Percentiles rank a stretch among this genome's conserved stretches.
Conservation (phyloP, 225 moss, liverwort and hornwort species). For the Rhytidiadelphus loreus region DNA sequence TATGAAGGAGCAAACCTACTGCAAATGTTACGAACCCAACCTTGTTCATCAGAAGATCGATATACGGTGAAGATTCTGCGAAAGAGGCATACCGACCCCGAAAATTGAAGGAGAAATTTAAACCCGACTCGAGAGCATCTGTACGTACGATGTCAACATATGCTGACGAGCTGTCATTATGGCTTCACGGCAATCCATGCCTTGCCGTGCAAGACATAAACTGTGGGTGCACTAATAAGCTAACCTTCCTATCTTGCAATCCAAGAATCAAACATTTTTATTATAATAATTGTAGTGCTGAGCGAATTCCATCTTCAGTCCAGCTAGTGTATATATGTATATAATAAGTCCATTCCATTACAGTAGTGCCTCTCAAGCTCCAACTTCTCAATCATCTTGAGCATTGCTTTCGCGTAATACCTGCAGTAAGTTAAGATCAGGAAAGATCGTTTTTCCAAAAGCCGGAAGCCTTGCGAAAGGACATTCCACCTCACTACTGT, state of each 20-base stretch:
- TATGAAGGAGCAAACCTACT: background rate
- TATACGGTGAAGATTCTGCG: background rate
- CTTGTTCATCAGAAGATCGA: background rate
- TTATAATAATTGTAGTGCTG: background rate
- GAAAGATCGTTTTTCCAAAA: no score
- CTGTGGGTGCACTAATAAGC: background rate
- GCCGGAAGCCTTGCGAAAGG: background rate
- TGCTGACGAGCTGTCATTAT: background rate
- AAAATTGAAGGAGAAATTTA: background rate
- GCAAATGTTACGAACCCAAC: background rate
- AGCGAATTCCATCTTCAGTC: background rate
- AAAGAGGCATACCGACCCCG: background rate
- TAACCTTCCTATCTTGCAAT: background rate
- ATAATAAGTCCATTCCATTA: background rate
- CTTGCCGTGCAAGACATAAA: background rate
- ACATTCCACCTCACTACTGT: background rate
- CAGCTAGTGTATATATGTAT: no score
- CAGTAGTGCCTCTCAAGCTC: background rate
- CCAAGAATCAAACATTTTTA: background rate
- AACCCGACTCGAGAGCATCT: background rate
- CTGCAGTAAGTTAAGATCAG: background rate
- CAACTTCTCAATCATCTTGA: background rate
- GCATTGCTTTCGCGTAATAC: background rate
- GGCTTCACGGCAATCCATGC: background rate
- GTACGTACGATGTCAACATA: background rate